Conservation (phyloP, 768 basidiomycete genomes). For the Phylloporus arenicola region DNA sequence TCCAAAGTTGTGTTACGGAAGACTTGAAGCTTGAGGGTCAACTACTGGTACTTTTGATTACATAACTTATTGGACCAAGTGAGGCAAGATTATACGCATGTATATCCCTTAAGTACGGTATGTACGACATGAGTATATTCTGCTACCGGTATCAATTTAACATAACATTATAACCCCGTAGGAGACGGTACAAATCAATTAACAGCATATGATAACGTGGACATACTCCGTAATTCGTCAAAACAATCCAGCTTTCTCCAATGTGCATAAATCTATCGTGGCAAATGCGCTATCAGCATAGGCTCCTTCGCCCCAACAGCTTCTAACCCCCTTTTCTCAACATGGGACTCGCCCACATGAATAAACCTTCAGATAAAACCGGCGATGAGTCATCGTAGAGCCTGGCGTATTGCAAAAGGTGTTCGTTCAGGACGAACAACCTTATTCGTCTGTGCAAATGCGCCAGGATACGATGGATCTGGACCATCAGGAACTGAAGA, state of each 20-base stretch:
- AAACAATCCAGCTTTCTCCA: not conserved
- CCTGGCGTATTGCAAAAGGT: slow-evolving; percentile 11
- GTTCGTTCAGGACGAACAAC: slow-evolving; percentile 10
- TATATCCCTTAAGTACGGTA: too few relatives aligned
- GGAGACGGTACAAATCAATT: slow-evolving; percentile 29
- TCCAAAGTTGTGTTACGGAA: too few relatives aligned
- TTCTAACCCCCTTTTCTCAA: not conserved
- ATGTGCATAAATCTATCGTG: not conserved
- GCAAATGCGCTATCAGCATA: not conserved
- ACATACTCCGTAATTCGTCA: slow-evolving; percentile 18
- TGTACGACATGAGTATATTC: too few relatives aligned
- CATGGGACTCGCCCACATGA: not conserved
- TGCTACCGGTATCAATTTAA: slow-evolving; percentile 8
- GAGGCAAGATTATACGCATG: not conserved
- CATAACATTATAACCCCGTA: slow-evolving; percentile 27
- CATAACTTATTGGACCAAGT: not conserved
- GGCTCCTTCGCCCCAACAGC: not conserved
- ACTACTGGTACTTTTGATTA: not conserved
- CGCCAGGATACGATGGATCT: slow-evolving; percentile 1
- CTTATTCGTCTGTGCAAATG: slow-evolving; percentile 7
- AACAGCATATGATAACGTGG: slow-evolving; percentile 27
- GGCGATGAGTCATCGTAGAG: slow-evolving; percentile 15
- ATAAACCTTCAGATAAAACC: not conserved
- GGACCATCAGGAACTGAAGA: not conserved
- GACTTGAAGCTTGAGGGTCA: not conserved